Conservation (phyloP, 2,329 filamentous ascomycete species). For the Phaeomoniella chlamydospora region DNA sequence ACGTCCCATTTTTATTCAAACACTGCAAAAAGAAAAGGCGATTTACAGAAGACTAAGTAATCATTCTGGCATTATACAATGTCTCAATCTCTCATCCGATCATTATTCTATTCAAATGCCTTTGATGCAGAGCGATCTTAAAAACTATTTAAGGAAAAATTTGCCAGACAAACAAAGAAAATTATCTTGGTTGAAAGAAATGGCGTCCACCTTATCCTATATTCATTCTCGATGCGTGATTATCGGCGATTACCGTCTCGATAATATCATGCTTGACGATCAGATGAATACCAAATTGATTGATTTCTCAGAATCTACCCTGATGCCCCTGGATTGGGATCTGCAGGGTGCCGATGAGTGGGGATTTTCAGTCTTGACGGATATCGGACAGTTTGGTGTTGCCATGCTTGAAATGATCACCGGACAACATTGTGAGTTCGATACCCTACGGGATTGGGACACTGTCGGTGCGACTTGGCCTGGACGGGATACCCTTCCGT, state of each 20-base stretch:
- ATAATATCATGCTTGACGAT: conserved; percentile 8
- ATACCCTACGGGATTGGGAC: conserved; percentile 10
- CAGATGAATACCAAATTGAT: conserved; percentile 15
- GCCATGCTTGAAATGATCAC: conserved; percentile 17
- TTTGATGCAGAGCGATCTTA: conserved; percentile 11
- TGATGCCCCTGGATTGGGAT: conserved; percentile 11
- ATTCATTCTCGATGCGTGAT: conserved; percentile 7
- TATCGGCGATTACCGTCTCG: conserved; percentile 7
- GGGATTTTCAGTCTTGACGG: conserved; percentile 14
- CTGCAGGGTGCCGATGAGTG: conserved; percentile 14
- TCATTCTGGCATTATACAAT: conserved; percentile 5
- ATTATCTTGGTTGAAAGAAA: conserved; percentile 7
- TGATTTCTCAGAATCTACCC: conserved; percentile 14
- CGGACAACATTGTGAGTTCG: conserved; percentile 11
- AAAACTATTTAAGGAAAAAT: conserved; percentile 5
- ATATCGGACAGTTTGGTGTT: conserved; percentile 16
- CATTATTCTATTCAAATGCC: conserved; percentile 6
- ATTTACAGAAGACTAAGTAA: conserved; percentile 7
- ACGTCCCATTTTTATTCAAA: conserved; percentile 5
- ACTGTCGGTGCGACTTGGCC: conserved; percentile 10
- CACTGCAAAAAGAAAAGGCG: conserved; percentile 7
- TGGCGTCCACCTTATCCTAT: conserved; percentile 5
- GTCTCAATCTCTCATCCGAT: conserved; percentile 3
- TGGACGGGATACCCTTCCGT: conserved; percentile 11
- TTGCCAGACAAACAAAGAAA: conserved; percentile 2